Base-by-base conservation (phyloP, 805 yeast genomes). In the Kuraishia capsulata region DNA sequence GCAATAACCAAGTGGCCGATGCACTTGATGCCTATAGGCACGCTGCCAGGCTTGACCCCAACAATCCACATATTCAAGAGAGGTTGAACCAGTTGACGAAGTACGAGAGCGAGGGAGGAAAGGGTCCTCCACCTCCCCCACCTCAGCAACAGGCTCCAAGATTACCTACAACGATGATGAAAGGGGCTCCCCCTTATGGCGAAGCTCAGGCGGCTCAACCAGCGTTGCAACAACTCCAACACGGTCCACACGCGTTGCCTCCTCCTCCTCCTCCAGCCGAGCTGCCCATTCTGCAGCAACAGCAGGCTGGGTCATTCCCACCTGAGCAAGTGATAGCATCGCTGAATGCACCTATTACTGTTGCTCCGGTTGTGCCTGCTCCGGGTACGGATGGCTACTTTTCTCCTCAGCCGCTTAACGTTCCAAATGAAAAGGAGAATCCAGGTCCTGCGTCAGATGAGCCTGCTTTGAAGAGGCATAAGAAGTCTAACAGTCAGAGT, bases 1-100 rank as follows among this genome's bases (percentile, higher is more conserved):
- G 98, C 65, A 92, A 89, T 62, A 89, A 90, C 63, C 98, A 92
- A 63, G 73, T 88, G 42, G 74, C 81, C 43, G 98, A 92, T 58
- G 98, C 98, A 1, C 66, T 92, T 46, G 97, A 92, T 61, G 98
- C 98, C 2, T 92, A 92, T 57, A 85, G 85, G 52, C 92, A 95
- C 46, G 98, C 98, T 4, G 95, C 95, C 26, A 78, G 95, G 38
- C 75, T 92, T 48, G 97, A 92, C 55, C 97, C 97, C 31, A 83
- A 77, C 45, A 90, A 92, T 56, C 86, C 92, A 37, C 97, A 89
- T 59, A 92, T 92, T 53, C 88, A 87, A 64, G 89, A 90, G 35
- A 76, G 98, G 49, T 72, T 92, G 49, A 92, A 88, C 47, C 95
- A 88, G 50, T 69, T 92, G 53, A 76, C 79, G 39, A 76, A 78